Evolutionary conservation across 2,329 filamentous ascomycete species (phyloP), one percentile per base, ranked within the genome.

Genomic region (Colletotrichum shisoi): DNA sequence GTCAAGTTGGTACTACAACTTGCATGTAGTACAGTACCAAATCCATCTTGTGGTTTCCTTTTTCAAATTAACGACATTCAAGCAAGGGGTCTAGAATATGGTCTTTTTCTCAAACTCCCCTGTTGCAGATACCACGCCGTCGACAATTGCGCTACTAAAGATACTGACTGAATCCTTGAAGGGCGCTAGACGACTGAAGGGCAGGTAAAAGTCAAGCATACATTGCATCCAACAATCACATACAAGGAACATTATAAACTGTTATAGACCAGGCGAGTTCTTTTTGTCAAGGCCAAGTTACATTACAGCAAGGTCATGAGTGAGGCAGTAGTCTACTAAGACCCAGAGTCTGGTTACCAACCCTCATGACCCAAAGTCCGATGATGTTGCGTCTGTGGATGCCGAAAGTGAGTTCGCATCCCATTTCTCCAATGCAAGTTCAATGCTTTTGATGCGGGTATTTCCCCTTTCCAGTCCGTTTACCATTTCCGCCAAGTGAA

Each of bases 401-500:
- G 40, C 24, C 40, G 45, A 58, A 58, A 49, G 17, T 37, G 27
- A 57, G 42, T 37, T 49, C 24, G 62, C 48, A 17, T 39, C 58
- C 34, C 17, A 15, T 15, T 27, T 56, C 24, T 62, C 42, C 63
- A 62, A 56, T 54, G 4, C 27, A 44, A 61, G 58, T 45, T 27
- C 34, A 45, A 44, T 40, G 13, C 44, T 49, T 51, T 42, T 48
- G 40, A 3, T 53, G 53, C 52, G 53, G 64, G 54, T 67, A 63
- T 67, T 63, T 67, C 64, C 60, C 19, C 17, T 57, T 46, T 40
- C 24, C 60, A 48, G 46, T 37, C 34, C 52, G 13, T 12, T 34
- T 63, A n/a, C 34, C 52, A 46, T 49, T 58, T 27, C 42, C 42
- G 9, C 24, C 60, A 40, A 45, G 27, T 63, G 53, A 67, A 67